Base-by-base conservation (phyloP, 345 rosid species). In the Hibiscus trionum region DNA sequence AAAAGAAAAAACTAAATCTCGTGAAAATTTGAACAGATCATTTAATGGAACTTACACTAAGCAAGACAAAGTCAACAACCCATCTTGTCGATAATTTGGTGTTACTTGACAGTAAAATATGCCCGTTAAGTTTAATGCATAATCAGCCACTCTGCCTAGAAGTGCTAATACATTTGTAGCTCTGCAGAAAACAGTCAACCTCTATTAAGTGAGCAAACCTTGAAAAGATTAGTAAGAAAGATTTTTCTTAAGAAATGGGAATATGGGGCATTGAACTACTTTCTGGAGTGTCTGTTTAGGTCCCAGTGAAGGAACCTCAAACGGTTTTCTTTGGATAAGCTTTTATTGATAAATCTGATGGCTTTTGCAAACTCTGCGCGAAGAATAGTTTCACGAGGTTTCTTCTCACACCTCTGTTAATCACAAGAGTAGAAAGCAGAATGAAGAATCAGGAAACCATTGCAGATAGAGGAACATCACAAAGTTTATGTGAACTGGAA, bases 221-320 rank as follows among this genome's bases (percentile, higher is more conserved):
- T 27, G 44, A 62, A 29, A 60, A 11, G 24, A 70, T 35, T 11
- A 19, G 61, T 29, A 49, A 69, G 4, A 24, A 15, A 57, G 64
- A 27, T 39, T 66, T 42, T 73, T 4, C 12, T 39, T 16, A 7
- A 70, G 66, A 27, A 21, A 64, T 19, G 26, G 24, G 14, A 33
- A 19, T 7, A 16, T 62, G 26, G 73, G 47, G 47, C 37, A 71
- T 15, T 24, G 7, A 63, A 49, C 56, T 88, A 91, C 95, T 79
- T 90, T 85, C 84, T 86, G 47, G 92, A 91, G 71, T 89, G 87
- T 72, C 81, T 90, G 80, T 86, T 78, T 74, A 95, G 80, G 86
- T 95, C 99, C 92, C 89, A 92, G 78, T 92, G 95, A 74, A 90
- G 86, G 79, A 93, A 93, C 83, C 86, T 82, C 59, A 95, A 80